A percentile compares a stretch with the other conserved stretches of the same genome.
phyloP scores from a whole-genome alignment of 345 rosid genomes.

The Garcia nutans region DNA sequence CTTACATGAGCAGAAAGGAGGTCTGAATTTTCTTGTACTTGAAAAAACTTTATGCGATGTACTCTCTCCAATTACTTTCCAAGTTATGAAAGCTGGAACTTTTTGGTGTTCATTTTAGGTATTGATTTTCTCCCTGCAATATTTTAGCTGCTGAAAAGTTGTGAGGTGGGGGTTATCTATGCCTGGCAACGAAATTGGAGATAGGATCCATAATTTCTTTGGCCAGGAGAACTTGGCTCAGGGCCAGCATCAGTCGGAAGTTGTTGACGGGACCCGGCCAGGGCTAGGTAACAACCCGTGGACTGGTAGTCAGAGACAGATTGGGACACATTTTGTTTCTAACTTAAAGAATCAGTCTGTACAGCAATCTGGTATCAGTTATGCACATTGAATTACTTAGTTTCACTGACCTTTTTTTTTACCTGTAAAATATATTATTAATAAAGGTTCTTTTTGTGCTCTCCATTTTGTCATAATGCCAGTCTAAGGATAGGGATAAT shows the following conservation, averaged over 20 bases:
- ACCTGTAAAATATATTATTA: not conserved
- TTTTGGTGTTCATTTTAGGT: slow-evolving; percentile 29
- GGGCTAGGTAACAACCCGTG: slow-evolving; percentile 48
- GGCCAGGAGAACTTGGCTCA: slow-evolving; percentile 68
- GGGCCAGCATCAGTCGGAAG: slow-evolving; percentile 61
- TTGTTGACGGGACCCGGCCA: slow-evolving; percentile 63
- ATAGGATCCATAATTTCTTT: slow-evolving; percentile 84
- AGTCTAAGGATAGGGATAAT: slow-evolving; percentile 3
- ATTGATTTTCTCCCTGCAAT: slow-evolving; percentile 21
- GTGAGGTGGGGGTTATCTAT: slow-evolving; percentile 55
- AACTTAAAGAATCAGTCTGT: slow-evolving; percentile 51
- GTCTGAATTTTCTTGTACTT: slow-evolving; percentile 15
- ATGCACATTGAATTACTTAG: slow-evolving; percentile 6
- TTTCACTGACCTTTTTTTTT: slow-evolving; percentile 13
- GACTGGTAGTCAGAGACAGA: slow-evolving; percentile 63
- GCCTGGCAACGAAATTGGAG: slow-evolving; percentile 98
- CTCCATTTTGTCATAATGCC: not conserved
- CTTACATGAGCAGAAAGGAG: slow-evolving; percentile 34
- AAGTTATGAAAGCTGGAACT: slow-evolving; percentile 13
- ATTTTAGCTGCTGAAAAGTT: slow-evolving; percentile 34
- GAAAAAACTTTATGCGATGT: not conserved
- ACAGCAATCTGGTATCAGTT: slow-evolving; percentile 63
- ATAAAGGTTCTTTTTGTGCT: not conserved
- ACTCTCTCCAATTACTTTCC: slow-evolving; percentile 10
- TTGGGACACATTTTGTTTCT: slow-evolving; percentile 48